Evolutionary conservation across 495 filamentous ascomycete species (phyloP), one percentile per base, ranked within the genome.

Genomic region (Beverwykella pulmonaria): DNA sequence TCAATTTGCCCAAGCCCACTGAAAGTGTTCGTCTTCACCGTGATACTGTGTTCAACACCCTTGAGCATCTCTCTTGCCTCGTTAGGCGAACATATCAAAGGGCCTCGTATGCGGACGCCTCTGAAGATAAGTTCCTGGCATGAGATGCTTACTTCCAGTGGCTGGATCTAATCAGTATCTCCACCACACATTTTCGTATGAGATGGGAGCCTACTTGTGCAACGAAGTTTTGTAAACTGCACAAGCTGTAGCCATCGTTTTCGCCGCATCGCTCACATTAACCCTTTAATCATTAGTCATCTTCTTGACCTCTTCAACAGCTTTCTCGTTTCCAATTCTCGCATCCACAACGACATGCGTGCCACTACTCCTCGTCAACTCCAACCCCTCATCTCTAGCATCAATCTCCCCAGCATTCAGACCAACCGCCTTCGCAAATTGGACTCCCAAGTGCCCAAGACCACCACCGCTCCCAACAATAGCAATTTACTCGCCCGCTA

Each of bases 401-500:
- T 86, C 85, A 53, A 87, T 72, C 0, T 80, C 85, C 22, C 86
- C 75, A 19, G 86, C 79, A 50, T 73, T 71, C 53, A 86, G 65
- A 0, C 84, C 84, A 64, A 76, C 70, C 19, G 79, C 81, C 59
- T 79, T 84, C 8, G 82, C 82, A 73, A 84, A 85, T 65, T 86
- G 85, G 27, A 77, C 69, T 0, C 78, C 82, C 15, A 86, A 53
- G 73, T 87, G 84, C 0, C 85, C 84, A 17, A 88, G 73, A 14
- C 85, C 85, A 19, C 84, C 84, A n/a, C 84, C 85, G 2, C 78
- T 76, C 14, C 84, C 84, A 1, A 86, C 77, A 39, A 87, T 77
- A 2, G 75, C 79, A 15, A 87, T 32, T 74, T 78, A 81, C 71
- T 85, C 73, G 1, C 83, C 83, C 49, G 67, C 61, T 67, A 77